These are phyloP conservation scores for Kazachstania taianensis DNA, from an alignment of 805 yeast species.

Conservation along the genomic window DNA sequence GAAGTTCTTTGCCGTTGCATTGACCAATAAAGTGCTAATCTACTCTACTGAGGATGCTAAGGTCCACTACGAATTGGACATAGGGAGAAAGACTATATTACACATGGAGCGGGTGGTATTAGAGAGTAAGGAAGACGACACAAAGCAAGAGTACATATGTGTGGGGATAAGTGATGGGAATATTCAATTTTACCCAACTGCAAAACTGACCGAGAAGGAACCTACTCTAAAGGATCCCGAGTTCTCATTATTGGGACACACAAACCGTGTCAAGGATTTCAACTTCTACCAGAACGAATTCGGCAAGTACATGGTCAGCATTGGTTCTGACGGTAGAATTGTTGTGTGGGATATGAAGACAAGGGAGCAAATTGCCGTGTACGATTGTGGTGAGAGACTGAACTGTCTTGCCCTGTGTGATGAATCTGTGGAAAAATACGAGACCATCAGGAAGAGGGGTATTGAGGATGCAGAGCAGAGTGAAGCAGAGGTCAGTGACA, in stretches of 20 bases:
- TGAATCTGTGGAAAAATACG: slow-evolving; percentile 66
- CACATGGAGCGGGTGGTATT: slow-evolving; percentile 44
- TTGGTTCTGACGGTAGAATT: slow-evolving; percentile 87
- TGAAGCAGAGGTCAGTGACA: slow-evolving; percentile 61
- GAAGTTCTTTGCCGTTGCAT: slow-evolving; percentile 66
- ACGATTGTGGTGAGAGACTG: slow-evolving; percentile 81
- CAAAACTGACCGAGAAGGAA: slow-evolving; percentile 24
- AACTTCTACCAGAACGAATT: slow-evolving; percentile 38
- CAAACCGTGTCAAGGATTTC: slow-evolving; percentile 76
- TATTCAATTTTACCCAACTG: slow-evolving; percentile 45
- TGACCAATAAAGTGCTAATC: slow-evolving; percentile 51
- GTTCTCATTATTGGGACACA: slow-evolving; percentile 66
- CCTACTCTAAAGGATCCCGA: slow-evolving; percentile 32
- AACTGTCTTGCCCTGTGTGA: slow-evolving; percentile 73
- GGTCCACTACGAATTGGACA: slow-evolving; percentile 42
- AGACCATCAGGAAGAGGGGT: slow-evolving; percentile 55
- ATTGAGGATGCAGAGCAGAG: slow-evolving; percentile 47
- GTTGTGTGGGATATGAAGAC: slow-evolving; percentile 74
- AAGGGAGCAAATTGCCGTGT: slow-evolving; percentile 79
- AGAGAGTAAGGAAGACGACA: slow-evolving; percentile 26
- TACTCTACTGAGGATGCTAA: slow-evolving; percentile 57
- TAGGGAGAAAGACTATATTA: slow-evolving; percentile 50
- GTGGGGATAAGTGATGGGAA: slow-evolving; percentile 66
- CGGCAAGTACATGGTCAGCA: slow-evolving; percentile 52
- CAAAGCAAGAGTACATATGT: slow-evolving; percentile 42